phyloP scores from a whole-genome alignment of 495 filamentous ascomycete genomes.

The Neurospora sp. region DNA sequence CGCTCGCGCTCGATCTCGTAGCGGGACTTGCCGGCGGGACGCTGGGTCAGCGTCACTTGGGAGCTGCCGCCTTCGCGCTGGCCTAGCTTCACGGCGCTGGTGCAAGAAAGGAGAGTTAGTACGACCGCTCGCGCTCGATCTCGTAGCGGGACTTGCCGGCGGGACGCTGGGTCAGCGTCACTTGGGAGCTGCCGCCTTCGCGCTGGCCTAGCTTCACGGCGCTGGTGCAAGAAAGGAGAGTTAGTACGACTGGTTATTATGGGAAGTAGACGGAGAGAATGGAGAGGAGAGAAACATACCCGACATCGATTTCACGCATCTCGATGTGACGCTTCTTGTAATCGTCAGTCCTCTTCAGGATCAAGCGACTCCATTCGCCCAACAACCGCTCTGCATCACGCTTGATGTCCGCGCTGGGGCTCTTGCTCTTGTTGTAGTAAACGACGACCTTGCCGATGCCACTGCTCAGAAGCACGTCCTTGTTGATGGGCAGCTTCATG shows the following conservation, averaged over 20 bases:
- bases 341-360: constrained; percentile 84
- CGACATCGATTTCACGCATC: constrained; percentile 42
- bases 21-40: constrained; percentile 30
- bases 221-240: constrained; percentile 25
- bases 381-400: constrained; percentile 82
- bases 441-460: constrained; percentile 92
- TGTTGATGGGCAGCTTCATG: constrained; percentile 71
- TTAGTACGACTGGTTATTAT: constrained; percentile 5
- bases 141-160: constrained; percentile 38
- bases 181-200: constrained; percentile 26
- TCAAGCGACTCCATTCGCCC: constrained; percentile 93
- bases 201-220: constrained; percentile 41
- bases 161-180: constrained; percentile 36
- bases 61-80: constrained; percentile 30
- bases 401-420: constrained; percentile 78
- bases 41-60: constrained; percentile 37
- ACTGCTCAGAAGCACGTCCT: constrained; percentile 77
- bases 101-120: constrained; percentile 12
- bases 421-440: constrained; percentile 93
- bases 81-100: constrained; percentile 41
- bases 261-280: constrained; percentile 14
- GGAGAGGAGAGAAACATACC: constrained; percentile 27
- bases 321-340: constrained; percentile 71
- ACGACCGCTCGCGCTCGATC: constrained; percentile 40
- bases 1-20: constrained; percentile 48